These are phyloP conservation scores for Artemisia annua DNA, from an alignment of 129 eudicot species.

Conservation along the genomic window DNA sequence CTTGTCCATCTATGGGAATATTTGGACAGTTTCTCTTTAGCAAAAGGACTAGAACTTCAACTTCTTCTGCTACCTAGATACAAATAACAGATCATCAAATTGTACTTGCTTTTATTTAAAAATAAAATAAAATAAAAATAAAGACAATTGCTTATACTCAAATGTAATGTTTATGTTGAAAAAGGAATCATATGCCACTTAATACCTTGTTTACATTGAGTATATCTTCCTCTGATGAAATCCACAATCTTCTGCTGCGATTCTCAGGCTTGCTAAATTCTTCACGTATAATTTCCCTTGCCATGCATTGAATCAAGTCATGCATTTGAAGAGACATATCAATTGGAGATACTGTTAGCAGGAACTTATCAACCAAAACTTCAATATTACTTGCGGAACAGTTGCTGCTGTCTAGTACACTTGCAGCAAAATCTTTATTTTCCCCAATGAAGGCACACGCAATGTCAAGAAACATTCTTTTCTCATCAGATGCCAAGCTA, in stretches of 20 bases:
- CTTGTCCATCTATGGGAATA: not conserved
- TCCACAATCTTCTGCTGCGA: slow-evolving; percentile 8
- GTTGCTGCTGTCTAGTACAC: not conserved
- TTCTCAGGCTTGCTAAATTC: not conserved
- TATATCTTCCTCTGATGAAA: not conserved
- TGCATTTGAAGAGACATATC: slow-evolving; percentile 3
- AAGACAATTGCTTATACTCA: not conserved
- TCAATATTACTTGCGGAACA: not conserved
- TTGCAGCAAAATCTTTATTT: too few species aligned
- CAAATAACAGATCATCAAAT: too few species aligned
- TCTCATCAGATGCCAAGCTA: not conserved
- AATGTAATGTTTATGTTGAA: too few species aligned
- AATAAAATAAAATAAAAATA: not conserved
- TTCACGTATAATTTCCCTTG: slow-evolving; percentile 17
- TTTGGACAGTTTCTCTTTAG: not conserved
- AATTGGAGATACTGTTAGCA: not conserved
- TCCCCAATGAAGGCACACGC: not conserved
- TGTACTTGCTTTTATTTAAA: not conserved
- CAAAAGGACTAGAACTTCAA: slow-evolving; percentile 10
- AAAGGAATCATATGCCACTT: too few species aligned
- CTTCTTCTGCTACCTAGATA: slow-evolving; percentile 5
- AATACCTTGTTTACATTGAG: slow-evolving; percentile 1
- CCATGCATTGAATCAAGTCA: slow-evolving; percentile 8
- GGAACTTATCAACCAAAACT: slow-evolving; percentile 3
- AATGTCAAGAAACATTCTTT: slow-evolving; percentile 5